phyloP scores from a whole-genome alignment of 2,329 filamentous ascomycete species.

The Epichloe sylvatica region DNA sequence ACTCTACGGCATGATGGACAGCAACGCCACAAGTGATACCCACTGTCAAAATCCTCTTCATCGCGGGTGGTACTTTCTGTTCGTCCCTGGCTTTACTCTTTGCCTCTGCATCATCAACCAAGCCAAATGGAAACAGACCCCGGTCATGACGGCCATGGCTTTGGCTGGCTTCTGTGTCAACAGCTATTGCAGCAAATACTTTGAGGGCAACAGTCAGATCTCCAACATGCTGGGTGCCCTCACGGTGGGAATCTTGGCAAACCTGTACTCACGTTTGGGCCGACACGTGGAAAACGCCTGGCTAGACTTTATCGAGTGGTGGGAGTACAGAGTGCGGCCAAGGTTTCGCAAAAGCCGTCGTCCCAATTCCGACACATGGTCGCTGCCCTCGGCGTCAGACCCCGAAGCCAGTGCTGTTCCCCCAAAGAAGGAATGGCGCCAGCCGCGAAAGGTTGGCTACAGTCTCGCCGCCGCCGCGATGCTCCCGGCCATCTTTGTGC shows the following conservation, averaged over 20 bases:
- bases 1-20: constrained; percentile 50
- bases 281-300: constrained; percentile 41
- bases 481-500: constrained; percentile 71
- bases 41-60: constrained; percentile 32
- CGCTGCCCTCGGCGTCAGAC: constrained; percentile 17
- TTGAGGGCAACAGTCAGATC: constrained; percentile 57
- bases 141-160: constrained; percentile 62
- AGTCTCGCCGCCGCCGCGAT: constrained; percentile 74
- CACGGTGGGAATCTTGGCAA: constrained; percentile 62
- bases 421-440: constrained; percentile 13
- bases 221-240: constrained; percentile 67
- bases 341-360: constrained; percentile 20
- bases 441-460: constrained; percentile 44
- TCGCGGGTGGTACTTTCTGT: constrained; percentile 46
- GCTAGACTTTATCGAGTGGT: constrained; percentile 34
- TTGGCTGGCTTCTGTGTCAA: constrained; percentile 63
- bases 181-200: constrained; percentile 54
- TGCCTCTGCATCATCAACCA: constrained; percentile 70
- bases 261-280: constrained; percentile 60
- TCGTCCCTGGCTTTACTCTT: constrained; percentile 60
- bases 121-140: constrained; percentile 64
- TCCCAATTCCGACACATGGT: constrained; percentile 17
- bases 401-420: constrained; percentile 18
- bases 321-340: constrained; percentile 31
- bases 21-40: constrained; percentile 32